Base-by-base conservation (phyloP, 352 stramenopile species). In the Phytophthora aleatoria region DNA sequence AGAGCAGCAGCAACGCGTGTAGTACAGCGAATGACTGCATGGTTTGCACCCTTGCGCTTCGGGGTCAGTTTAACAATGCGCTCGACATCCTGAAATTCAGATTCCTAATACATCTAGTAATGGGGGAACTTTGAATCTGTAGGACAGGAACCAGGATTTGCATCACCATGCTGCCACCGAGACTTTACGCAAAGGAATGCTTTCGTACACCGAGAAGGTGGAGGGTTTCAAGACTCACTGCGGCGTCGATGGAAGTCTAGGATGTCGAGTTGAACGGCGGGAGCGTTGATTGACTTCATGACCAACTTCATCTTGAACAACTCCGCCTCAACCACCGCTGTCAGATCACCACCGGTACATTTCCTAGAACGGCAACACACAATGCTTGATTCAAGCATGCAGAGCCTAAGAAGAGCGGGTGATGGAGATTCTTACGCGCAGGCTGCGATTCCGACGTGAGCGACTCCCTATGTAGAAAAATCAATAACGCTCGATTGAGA, bases 91-190 rank as follows among this genome's bases (percentile, higher is more conserved):
- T 20, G 20, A 20, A 20, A 20, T 20, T n/a, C 35, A 41, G 33
- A 5, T 16, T 41, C 35, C 12, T 41, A 12, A 41, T 41, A 41
- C 35, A 41, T 41, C 35, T 5, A 41, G 61, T 41, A 43, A 52
- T 42, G 44, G 44, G 38, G 30, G 9, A 43, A 30, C 3, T 54
- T 54, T 51, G 39, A 69, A 59, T 27, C 61, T 64, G 61, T 52
- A 59, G 15, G 61, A 69, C 64, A 69, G 26, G 47, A 69, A 69
- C 39, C 47, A 64, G 54, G 61, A 69, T 69, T 52, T 43, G 61
- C 54, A 55, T 43, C 52, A 36, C 5, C 7, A 5, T 36, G 31
- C 20, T 20, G 20, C 20, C 31, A 41, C 35, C 35, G 35, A 41
- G 2, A 41, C 35, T 41, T 41, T 41, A 41, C 35, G 12, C 35